Evolutionary conservation across 208 protist species (phyloP).

Genomic region (Angomonas desouzai): DNA sequence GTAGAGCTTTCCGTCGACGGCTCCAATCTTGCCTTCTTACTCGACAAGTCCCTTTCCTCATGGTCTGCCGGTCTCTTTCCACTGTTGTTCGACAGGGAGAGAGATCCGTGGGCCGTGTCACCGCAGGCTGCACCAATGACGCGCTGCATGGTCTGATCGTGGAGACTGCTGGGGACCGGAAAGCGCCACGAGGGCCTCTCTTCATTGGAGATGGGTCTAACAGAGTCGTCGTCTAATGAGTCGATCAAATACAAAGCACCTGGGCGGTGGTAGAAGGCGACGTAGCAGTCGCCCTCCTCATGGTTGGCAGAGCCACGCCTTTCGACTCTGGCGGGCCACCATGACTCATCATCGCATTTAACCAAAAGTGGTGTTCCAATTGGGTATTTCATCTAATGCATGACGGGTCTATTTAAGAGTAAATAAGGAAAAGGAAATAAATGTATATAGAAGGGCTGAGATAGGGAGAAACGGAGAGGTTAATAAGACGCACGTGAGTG

Average conservation of each 20-base stretch:
- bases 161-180: too few species aligned
- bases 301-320: conserved; percentile 20
- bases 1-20: too few species aligned
- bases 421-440: conserved; percentile 18
- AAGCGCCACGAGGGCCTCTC: too few species aligned
- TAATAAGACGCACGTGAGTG: too few species aligned
- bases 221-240: conserved; percentile 5
- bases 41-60: neutral
- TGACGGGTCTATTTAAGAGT: neutral
- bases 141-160: too few species aligned
- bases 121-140: too few species aligned
- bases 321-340: conserved; percentile 70
- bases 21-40: neutral
- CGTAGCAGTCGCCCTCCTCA: conserved; percentile 44
- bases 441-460: conserved; percentile 3
- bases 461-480: conserved; percentile 17
- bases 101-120: too few species aligned
- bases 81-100: too few species aligned
- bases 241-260: conserved; percentile 56
- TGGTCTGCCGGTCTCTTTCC: neutral
- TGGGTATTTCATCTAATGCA: conserved; percentile 29
- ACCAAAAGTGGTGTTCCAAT: conserved; percentile 64
- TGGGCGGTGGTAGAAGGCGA: conserved; percentile 74
- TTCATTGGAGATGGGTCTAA: neutral
- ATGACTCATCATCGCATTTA: conserved; percentile 73